phyloP scores from a whole-genome alignment of 768 basidiomycete species.

The Roridomyces roridus region DNA sequence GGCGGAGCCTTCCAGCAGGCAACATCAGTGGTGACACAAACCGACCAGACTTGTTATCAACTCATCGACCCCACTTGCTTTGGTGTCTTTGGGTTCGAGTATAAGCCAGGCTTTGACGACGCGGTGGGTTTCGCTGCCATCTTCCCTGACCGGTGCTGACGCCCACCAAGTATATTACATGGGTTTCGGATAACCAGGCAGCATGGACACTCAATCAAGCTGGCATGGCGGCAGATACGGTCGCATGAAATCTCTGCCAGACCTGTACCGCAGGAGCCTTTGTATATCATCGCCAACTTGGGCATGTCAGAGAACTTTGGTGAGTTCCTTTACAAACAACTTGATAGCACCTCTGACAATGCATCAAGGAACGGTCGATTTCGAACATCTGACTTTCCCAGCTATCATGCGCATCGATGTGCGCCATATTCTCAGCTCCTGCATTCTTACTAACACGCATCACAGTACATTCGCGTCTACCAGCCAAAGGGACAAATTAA shows the following conservation, averaged over 20 bases:
- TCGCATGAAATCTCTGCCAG: constrained; percentile 68
- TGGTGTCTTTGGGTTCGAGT: constrained; percentile 83
- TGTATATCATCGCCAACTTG: constrained; percentile 87
- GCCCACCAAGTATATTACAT: constrained; percentile 70
- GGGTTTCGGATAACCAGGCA: constrained; percentile 67
- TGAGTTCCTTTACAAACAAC: neutral
- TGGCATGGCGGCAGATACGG: constrained; percentile 62
- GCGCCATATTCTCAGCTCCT: neutral
- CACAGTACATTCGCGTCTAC: constrained; percentile 86
- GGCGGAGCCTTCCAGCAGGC: constrained; percentile 88
- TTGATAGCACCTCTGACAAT: neutral
- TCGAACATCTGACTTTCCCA: constrained; percentile 75
- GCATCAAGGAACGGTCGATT: constrained; percentile 59
- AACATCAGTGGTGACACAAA: constrained; percentile 70
- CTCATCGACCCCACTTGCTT: constrained; percentile 51
- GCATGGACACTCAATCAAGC: constrained; percentile 74
- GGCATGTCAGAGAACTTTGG: constrained; percentile 86
- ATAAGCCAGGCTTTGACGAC: constrained; percentile 67
- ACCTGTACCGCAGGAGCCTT: constrained; percentile 82
- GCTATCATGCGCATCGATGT: constrained; percentile 63
- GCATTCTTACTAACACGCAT: neutral
- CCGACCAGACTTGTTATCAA: constrained; percentile 79
- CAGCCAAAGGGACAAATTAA: constrained; percentile 74
- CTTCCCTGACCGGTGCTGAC: neutral
- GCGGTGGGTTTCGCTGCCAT: constrained; percentile 47